Percentiles rank a stretch among this genome's conserved stretches.
phyloP scores from a whole-genome alignment of 345 rosid genomes.

The Fremontodendron californicum region DNA sequence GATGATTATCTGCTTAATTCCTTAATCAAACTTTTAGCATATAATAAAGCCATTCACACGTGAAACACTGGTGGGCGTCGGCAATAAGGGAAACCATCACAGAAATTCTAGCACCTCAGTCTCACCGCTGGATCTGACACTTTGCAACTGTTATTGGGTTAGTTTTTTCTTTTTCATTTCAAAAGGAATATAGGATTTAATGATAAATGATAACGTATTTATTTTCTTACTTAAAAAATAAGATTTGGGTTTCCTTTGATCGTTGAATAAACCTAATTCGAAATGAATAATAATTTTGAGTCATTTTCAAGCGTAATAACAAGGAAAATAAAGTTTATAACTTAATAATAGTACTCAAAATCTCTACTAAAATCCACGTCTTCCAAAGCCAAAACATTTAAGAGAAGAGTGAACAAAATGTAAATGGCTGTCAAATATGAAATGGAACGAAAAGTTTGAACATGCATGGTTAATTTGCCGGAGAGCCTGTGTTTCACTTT shows the following conservation, averaged over 20 bases:
- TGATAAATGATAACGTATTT: background rate
- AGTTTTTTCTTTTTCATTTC: background rate
- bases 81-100: background rate
- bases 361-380: too few species aligned
- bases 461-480: too few species aligned
- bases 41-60: background rate
- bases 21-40: background rate
- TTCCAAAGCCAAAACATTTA: background rate
- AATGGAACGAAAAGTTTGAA: too few species aligned
- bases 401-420: background rate
- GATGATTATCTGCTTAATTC: background rate
- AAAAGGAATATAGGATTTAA: background rate
- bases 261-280: too few species aligned
- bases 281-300: too few species aligned
- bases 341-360: too few species aligned
- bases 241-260: too few species aligned
- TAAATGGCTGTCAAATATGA: background rate
- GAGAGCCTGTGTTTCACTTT: too few species aligned
- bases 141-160: background rate
- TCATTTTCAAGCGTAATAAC: too few species aligned
- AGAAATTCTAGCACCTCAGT: too few species aligned
- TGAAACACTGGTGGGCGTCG: background rate
- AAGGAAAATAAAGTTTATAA: too few species aligned
- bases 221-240: too few species aligned
- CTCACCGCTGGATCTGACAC: background rate